These are phyloP conservation scores for Rhizoclosmatium sp. DNA, from an alignment of 192 early-diverging fungal species.

Conservation along the genomic window DNA sequence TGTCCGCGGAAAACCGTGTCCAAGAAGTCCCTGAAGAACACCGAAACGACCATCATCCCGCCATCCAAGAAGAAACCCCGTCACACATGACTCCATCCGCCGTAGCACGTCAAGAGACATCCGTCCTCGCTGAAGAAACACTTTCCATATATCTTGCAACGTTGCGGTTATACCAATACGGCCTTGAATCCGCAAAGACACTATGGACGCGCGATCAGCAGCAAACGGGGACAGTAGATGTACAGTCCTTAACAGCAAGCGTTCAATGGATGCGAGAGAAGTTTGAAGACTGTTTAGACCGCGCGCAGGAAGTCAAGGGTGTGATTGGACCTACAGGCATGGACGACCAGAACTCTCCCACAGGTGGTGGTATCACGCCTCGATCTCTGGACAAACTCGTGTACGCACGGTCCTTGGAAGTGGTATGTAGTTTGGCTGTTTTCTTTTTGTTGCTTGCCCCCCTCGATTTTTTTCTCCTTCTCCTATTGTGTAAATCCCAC, in stretches of 20 bases:
- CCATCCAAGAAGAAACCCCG: neutral
- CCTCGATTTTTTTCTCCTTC: neutral
- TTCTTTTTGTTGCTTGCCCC: no score
- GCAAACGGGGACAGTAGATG: slow-evolving; percentile 27
- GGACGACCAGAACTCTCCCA: neutral
- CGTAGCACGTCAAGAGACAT: neutral
- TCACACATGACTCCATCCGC: neutral
- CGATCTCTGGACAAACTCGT: slow-evolving; percentile 48
- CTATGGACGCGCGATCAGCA: slow-evolving; percentile 45
- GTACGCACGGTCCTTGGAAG: slow-evolving; percentile 54
- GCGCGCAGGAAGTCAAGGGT: slow-evolving; percentile 65
- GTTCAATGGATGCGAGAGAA: slow-evolving; percentile 91
- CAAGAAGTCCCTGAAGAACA: slow-evolving; percentile 1
- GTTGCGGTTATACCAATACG: slow-evolving; percentile 54
- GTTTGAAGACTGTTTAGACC: slow-evolving; percentile 91
- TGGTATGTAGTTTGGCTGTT: slow-evolving; percentile 39
- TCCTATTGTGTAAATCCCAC: neutral
- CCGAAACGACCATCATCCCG: slow-evolving; percentile 1
- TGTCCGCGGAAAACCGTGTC: slow-evolving; percentile 1
- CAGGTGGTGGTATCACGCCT: neutral
- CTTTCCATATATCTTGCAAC: slow-evolving; percentile 52
- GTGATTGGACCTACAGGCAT: neutral
- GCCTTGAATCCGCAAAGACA: slow-evolving; percentile 51
- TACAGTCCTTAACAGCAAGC: slow-evolving; percentile 58
- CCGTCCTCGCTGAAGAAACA: slow-evolving; percentile 27